A percentile compares a stretch with the other conserved stretches of the same genome.
Evolutionary conservation across 1,284 basidiomycete species (phyloP).

Genomic region (Marasmius oreades): DNA sequence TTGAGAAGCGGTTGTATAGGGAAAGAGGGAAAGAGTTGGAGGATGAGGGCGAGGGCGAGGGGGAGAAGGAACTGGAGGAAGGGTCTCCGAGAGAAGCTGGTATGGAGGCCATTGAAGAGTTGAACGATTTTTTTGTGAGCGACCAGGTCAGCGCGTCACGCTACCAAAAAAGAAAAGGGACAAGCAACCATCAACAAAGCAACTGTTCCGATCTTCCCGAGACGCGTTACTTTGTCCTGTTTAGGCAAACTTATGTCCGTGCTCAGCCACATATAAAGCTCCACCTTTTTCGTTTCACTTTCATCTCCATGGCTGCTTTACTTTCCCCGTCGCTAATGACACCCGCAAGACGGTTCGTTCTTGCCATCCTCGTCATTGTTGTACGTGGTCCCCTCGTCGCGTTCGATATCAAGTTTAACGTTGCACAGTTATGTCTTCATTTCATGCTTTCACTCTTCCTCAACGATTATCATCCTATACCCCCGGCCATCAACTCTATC

Average conservation of each 20-base stretch:
- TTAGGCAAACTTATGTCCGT: not conserved
- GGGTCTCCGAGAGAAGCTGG: constrained; percentile 30
- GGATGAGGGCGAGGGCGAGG: constrained; percentile 16
- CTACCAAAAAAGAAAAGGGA: not conserved
- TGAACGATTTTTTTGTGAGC: not conserved
- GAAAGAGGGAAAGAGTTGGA: constrained; percentile 20
- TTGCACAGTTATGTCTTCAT: constrained; percentile 32
- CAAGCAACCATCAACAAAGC: not conserved
- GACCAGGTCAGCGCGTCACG: not conserved
- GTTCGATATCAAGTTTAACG: constrained; percentile 4
- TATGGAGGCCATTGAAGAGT: constrained; percentile 28
- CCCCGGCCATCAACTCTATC: constrained; percentile 16
- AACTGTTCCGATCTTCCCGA: not conserved
- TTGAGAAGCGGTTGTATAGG: constrained; percentile 69
- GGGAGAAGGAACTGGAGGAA: constrained; percentile 18
- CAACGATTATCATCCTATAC: constrained; percentile 27
- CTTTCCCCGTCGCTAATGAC: constrained; percentile 29
- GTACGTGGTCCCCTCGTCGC: constrained; percentile 30
- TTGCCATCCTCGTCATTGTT: constrained; percentile 43
- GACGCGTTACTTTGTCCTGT: not conserved
- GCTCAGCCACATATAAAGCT: not conserved
- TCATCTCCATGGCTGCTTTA: not conserved
- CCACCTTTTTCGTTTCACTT: constrained; percentile 8
- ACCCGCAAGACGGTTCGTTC: constrained; percentile 46
- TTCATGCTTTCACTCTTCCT: constrained; percentile 32